Evolutionary conservation across 2,329 filamentous ascomycete species (phyloP).

Genomic region (Pyrenochaeta sp.): DNA sequence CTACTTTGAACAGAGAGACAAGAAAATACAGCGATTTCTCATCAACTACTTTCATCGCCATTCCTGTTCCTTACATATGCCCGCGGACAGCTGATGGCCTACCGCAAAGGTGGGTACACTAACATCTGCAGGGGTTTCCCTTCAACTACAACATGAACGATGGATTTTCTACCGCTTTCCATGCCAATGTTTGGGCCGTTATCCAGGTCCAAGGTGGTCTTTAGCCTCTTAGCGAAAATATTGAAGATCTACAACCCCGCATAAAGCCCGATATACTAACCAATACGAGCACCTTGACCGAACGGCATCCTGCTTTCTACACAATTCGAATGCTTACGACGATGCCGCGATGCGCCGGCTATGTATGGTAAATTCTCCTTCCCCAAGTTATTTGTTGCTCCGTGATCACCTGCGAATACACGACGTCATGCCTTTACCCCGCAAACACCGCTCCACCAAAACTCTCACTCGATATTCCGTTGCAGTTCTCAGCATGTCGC

Average conservation of each 20-base stretch:
- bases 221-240: conserved; percentile 13
- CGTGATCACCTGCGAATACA: conserved; percentile 1
- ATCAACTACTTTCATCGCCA: conserved; percentile 2
- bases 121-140: no score
- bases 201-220: conserved; percentile 8
- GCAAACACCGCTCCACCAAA: neutral
- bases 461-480: no score
- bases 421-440: conserved; percentile 8
- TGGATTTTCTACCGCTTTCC: no score
- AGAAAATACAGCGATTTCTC: conserved; percentile 8
- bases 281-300: conserved; percentile 13
- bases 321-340: neutral
- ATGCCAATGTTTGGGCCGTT: no score
- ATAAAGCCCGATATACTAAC: conserved; percentile 13
- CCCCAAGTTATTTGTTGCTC: neutral
- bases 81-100: conserved; percentile 22
- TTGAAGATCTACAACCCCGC: conserved; percentile 23
- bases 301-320: conserved; percentile 6
- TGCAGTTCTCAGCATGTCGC: no score
- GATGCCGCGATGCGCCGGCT: neutral
- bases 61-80: conserved; percentile 21
- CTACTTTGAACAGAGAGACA: no score
- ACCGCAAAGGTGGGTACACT: no score
- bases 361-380: neutral
- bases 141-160: no score